Evolutionary conservation across 108 stramenopile genomes (phyloP), one percentile per base, ranked within the genome.

Genomic region (Cylindrotheca closterium): DNA sequence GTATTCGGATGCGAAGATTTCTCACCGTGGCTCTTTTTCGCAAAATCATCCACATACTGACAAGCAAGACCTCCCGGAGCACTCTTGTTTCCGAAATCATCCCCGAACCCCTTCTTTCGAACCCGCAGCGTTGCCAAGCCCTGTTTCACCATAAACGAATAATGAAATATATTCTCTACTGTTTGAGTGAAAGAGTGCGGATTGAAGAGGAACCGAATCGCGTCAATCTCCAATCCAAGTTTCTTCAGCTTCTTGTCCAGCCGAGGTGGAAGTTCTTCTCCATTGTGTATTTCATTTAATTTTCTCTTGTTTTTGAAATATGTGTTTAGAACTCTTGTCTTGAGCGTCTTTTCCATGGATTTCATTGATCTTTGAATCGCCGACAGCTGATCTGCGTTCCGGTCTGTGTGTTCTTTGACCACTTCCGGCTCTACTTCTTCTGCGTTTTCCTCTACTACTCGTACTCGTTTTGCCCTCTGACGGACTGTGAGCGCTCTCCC

Each of bases 141-240:
- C 24, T 81, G 54, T 66, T 93, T 93, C 53, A 96, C 65, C 31
- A 92, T 46, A 66, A 92, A 93, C 25, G 79, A 78, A 55, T 86
- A 93, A 63, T 88, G 76, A 60, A 90, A 92, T 19, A 96, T 73
- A 65, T 96, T 96, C 70, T 96, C 95, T 15, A 93, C 91, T 2
- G 95, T 91, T 67, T 96, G 88, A 0, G 92, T 92, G 67, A 93
- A 93, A 48, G 79, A 81, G 42, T 81, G 69, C 2, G 92, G 95
- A 55, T 96, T 89, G 74, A 93, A 81, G 2, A 96, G 74, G 51
- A 75, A 78, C 25, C 82, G 46, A 1, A 88, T 65, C 0, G 75
- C 82, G 55, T 79, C 65, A 3, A 91, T 71, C n/a, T 82, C 70
- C 1, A 25, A 17, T n/a, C 71, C 66, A 21, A 73, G 52, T 31